Evolutionary conservation across 2,329 filamentous ascomycete genomes (phyloP).

Genomic region (Elsinoe arachidis): DNA sequence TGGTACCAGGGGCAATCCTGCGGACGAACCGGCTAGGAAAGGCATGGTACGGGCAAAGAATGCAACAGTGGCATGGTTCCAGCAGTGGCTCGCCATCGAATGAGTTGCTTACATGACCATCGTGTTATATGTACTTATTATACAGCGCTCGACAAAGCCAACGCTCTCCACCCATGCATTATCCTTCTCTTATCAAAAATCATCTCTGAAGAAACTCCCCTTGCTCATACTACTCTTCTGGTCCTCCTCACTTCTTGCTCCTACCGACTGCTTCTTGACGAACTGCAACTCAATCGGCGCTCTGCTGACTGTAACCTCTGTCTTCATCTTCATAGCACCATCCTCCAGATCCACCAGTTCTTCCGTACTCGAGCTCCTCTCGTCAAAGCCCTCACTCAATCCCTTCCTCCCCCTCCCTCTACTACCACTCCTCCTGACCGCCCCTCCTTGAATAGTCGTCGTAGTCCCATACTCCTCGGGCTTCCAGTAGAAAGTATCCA

Average conservation of each 20-base stretch:
- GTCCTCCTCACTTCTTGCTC: conserved; percentile 4
- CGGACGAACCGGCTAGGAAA: conserved; percentile 32
- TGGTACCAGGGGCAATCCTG: conserved; percentile 35
- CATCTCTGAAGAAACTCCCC: conserved; percentile 9
- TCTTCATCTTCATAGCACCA: conserved; percentile 12
- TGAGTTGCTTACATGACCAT: background rate
- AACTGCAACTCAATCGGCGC: conserved; percentile 12
- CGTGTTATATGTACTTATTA: background rate
- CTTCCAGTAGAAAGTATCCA: conserved; percentile 21
- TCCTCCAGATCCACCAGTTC: conserved; percentile 10
- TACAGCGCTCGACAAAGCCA: background rate
- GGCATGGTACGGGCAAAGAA: conserved; percentile 41
- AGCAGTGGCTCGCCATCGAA: conserved; percentile 10
- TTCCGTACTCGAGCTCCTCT: conserved; percentile 8
- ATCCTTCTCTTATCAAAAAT: background rate
- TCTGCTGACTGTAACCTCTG: conserved; percentile 6
- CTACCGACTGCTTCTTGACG: conserved; percentile 1
- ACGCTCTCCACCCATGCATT: background rate
- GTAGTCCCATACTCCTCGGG: conserved; percentile 21
- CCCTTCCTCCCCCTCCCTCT: background rate
- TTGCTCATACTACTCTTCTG: conserved; percentile 14
- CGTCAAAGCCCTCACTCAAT: background rate
- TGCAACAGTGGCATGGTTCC: conserved; percentile 16
- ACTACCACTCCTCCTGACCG: background rate
- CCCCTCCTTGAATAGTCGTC: conserved; percentile 18